These are phyloP conservation scores for Solanum bulbocastanum DNA, from an alignment of 257 asterid species.

Conservation along the genomic window DNA sequence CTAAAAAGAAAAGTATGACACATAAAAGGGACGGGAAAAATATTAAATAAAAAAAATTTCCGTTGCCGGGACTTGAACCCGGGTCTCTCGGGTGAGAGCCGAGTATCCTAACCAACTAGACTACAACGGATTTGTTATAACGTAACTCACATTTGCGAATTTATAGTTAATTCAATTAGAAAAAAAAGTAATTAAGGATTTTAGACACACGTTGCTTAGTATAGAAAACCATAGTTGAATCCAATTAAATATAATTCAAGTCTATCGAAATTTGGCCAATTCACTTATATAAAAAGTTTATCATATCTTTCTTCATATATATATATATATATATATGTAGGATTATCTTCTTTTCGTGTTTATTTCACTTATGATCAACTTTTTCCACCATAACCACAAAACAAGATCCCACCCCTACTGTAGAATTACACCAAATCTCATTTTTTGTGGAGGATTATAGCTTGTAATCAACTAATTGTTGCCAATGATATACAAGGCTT, in stretches of 20 bases:
- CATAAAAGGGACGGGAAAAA: too few relatives aligned
- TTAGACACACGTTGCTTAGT: neutral
- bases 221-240: neutral
- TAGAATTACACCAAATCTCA: neutral
- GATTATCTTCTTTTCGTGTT: too few relatives aligned
- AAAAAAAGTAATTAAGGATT: neutral
- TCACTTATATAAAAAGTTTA: too few relatives aligned
- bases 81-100: conserved; percentile 99
- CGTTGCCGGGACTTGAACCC: conserved; percentile 93
- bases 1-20: too few relatives aligned
- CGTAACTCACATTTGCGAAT: too few relatives aligned
- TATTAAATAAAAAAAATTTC: neutral
- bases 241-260: neutral
- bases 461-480: neutral
- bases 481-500: neutral
- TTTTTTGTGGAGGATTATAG: neutral
- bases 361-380: too few relatives aligned
- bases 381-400: too few relatives aligned
- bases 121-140: conserved; percentile 51
- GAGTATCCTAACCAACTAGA: conserved; percentile 98
- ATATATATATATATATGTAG: too few relatives aligned
- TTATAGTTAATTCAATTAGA: neutral
- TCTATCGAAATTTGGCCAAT: too few relatives aligned
- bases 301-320: too few relatives aligned
- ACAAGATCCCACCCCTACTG: too few relatives aligned